Base-by-base conservation (phyloP, 2,329 filamentous ascomycete species). In the Dendrostoma leiphaemia region DNA sequence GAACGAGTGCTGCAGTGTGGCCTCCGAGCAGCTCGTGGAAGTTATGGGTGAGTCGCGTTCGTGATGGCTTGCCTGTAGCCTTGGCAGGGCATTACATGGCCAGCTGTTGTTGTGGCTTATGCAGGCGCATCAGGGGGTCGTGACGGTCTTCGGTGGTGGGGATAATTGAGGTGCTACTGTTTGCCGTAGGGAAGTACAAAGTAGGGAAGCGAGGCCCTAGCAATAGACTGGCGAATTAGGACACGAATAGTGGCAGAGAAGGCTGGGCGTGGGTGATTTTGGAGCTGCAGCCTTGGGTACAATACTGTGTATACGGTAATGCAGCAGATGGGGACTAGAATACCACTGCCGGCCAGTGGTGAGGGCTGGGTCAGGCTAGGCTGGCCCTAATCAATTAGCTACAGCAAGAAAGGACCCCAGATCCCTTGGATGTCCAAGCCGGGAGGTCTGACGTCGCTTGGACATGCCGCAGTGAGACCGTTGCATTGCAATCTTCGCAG, bases 1-100 rank as follows among this genome's bases (percentile, higher is more conserved):
- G 58, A 48, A 51, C 58, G 46, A 60, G 57, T 59, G 60, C 54
- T 48, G 46, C 45, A 47, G 31, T 49, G 37, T 51, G 41, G 50
- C 43, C 50, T 55, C 52, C 46, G 24, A 52, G 56, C 38, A 52
- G 48, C 41, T 46, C 12, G 37, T 44, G 24, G 40, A 12, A 19
- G 21, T 37, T 34, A 45, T 24, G 46, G 31, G 47, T 34, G 41
- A 28, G 23, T 40, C 3, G 12, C 15, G 37, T 15, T 24, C 12
- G 32, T 32, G 26, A 35, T 46, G 41, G 37, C 24, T 23, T 29
- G 32, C 17, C 12, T 38, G 31, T 50, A 32, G 52, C 50, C 48
- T 47, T 43, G 44, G 35, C 40, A 38, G 32, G 31, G 47, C 48
- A 55, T 58, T 43, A 52, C 52, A 58, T 58, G 56, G 56, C 56